Evolutionary conservation across 208 protist species (phyloP), one percentile per base, ranked within the genome.

Genomic region (Vickermania ingenoplastis): DNA sequence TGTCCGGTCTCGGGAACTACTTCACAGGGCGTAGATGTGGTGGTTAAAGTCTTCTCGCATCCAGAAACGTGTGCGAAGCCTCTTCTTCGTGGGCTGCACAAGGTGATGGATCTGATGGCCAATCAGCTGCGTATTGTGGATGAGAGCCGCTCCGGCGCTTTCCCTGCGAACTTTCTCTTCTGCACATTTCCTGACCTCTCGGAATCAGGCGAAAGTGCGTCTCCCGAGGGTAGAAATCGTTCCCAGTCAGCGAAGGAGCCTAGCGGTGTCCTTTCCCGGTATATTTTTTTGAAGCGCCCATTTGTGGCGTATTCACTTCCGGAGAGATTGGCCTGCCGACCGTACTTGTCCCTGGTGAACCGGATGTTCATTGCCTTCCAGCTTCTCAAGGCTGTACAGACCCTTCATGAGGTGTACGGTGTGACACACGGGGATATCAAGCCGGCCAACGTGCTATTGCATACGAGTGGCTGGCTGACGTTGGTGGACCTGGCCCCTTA

Each of bases 361-460:
- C 68, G 78, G 22, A 74, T 91, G 25, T 95, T 87, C 54, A 54
- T 74, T 0, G 73, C 58, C 13, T 95, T 72, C 49, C 89, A 93
- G 65, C 60, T 93, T 0, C 52, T 95, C 7, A 67, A 83, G 51
- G 83, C 81, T 0, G 65, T 91, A 7, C 62, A 68, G 24, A 72
- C 87, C 66, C 69, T 92, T 7, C 89, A 95, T 68, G 86, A 90
- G 17, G 68, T 57, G 50, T 91, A 83, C 73, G 78, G 69, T 27
- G 55, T 91, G 23, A 72, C 74, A 7, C 91, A 97, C 57, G 89
- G 91, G 11, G 89, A 97, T 57, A 67, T 97, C 31, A 97, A 97
- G 64, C 71, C 83, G 13, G 82, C 81, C 51, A 97, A 97, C 66
- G 75, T 95, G 48, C 57, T 95, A 5, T 57, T 94, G 29, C 67